Base-by-base conservation (phyloP, 352 stramenopile genomes). In the Globisporangium orthogonon region DNA sequence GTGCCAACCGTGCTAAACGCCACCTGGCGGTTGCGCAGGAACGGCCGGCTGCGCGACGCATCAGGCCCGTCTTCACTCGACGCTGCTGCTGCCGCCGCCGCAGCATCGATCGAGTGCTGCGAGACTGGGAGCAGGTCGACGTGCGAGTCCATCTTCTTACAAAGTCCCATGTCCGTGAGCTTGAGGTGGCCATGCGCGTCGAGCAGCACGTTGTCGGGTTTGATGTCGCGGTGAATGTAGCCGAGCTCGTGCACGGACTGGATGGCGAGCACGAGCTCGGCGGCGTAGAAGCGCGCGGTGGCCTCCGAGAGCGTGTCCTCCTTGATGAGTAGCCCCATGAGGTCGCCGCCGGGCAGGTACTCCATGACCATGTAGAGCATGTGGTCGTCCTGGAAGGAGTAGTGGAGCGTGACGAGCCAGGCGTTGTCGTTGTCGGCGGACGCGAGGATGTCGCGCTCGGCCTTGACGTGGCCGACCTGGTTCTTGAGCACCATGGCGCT, bases 261-360 rank as follows among this genome's bases (percentile, higher is more conserved):
- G 60, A 99, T 98, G 11, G 97, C 98, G 66, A 98, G 82, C 46
- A 98, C 86, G 62, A 98, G 98, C 75, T 99, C 96, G 2, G 96
- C 97, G 58, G 98, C 97, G 73, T 99, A 99, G 63, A 99, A 98
- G 51, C 82, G 80, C 45, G 87, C 93, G 7, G 81, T 91, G 50
- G 72, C 74, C 60, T 95, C 85, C 55, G 74, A 83, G 6, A 95
- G 73, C 58, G 94, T 99, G 73, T 99, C 97, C 63, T 99, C 84
- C 57, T 98, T 98, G 73, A 99, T 99, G 35, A 99, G 80, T 18
- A 99, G 69, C 52, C 87, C 96, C 97, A 99, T 99, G 54, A 99
- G 84, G 75, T 99, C 97, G 45, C 98, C 98, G 4, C 98, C 98
- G 5, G 96, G 93, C 30, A 99, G 73, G 66, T 97, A 99, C 76